These are phyloP conservation scores for Eucalyptus albens DNA, from an alignment of 345 rosid species.

Conservation along the genomic window DNA sequence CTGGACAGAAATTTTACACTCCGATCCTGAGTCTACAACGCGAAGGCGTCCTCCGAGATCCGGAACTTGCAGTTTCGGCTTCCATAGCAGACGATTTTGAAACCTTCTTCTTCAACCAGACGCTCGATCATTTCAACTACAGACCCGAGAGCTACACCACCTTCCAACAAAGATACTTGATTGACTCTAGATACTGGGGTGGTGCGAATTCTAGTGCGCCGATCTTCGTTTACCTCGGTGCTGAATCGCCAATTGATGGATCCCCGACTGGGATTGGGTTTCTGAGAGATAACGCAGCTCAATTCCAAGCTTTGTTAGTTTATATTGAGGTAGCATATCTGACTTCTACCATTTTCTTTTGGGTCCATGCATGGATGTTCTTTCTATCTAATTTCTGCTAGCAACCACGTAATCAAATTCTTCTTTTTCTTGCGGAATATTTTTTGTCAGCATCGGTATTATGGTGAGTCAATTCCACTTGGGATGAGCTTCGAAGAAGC, in stretches of 20 bases:
- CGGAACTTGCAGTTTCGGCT: not conserved
- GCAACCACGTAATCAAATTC: not conserved
- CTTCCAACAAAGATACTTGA: not conserved
- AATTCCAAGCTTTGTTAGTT: not conserved
- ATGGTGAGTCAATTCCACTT: not conserved
- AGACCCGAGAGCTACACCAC: not conserved
- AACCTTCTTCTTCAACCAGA: not conserved
- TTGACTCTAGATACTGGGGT: not conserved
- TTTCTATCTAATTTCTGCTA: not conserved
- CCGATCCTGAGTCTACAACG: too few relatives aligned
- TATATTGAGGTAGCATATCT: not conserved
- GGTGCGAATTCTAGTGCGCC: not conserved
- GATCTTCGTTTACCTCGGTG: not conserved
- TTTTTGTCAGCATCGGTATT: not conserved
- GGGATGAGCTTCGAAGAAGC: not conserved
- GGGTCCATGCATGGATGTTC: not conserved
- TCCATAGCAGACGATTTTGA: not conserved
- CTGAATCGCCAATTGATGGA: not conserved
- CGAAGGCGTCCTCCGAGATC: not conserved
- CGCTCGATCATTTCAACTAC: not conserved
- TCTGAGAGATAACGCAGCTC: not conserved
- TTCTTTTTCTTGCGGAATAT: not conserved
- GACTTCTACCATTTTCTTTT: not conserved
- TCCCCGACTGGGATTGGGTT: not conserved
- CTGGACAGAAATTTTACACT: not conserved